These are phyloP conservation scores for Rutstroemia sp. DNA, from an alignment of 2,329 filamentous ascomycete genomes.

Conservation along the genomic window DNA sequence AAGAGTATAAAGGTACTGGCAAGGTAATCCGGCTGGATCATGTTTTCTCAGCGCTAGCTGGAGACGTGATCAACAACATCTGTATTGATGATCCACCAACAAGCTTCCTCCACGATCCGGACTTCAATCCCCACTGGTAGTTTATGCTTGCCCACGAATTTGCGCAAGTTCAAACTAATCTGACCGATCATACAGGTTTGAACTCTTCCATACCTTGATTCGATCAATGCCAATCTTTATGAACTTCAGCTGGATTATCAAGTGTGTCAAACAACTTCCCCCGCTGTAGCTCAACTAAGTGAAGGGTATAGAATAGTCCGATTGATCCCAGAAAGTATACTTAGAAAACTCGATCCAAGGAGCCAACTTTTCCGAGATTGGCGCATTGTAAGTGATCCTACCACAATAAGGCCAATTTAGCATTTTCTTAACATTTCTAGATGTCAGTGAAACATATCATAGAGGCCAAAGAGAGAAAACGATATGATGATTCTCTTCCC, in stretches of 20 bases:
- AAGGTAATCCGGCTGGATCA: conserved; percentile 7
- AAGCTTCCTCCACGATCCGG: conserved; percentile 4
- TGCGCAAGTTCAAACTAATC: neutral
- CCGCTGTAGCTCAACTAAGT: neutral
- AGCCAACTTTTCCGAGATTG: too few relatives aligned
- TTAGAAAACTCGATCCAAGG: too few relatives aligned
- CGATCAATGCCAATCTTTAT: conserved; percentile 20
- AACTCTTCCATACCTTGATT: conserved; percentile 19
- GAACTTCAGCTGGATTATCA: conserved; percentile 8
- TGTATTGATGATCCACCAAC: neutral
- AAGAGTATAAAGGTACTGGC: neutral
- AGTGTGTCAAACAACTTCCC: neutral
- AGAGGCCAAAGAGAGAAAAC: conserved; percentile 11
- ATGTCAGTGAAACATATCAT: conserved; percentile 2
- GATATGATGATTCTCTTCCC: too few relatives aligned
- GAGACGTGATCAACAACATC: conserved; percentile 3
- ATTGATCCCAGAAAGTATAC: too few relatives aligned
- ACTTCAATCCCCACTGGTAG: conserved; percentile 3
- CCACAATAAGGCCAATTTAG: neutral
- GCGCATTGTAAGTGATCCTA: too few relatives aligned
- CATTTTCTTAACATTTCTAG: neutral
- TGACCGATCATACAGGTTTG: conserved; percentile 1
- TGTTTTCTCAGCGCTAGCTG: conserved; percentile 11
- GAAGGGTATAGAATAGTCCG: too few relatives aligned
- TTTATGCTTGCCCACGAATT: neutral